A percentile compares a stretch with the other conserved stretches of the same genome.
phyloP scores from a whole-genome alignment of 768 basidiomycete species.

The Guyanaporus albipodus region DNA sequence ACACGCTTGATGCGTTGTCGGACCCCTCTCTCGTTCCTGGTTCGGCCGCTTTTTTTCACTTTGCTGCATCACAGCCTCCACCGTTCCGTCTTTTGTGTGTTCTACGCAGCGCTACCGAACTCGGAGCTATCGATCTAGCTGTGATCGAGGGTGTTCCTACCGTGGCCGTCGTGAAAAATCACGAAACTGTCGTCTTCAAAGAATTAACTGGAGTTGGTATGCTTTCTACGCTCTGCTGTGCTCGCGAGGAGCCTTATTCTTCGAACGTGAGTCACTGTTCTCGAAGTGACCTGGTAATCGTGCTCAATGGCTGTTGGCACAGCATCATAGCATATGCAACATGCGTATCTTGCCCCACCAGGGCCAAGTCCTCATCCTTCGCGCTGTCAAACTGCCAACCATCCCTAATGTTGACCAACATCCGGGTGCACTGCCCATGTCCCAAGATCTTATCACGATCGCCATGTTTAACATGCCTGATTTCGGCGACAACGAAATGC shows the following conservation, averaged over 20 bases:
- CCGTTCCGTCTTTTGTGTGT: conserved; percentile 41
- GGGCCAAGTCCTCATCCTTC: conserved; percentile 48
- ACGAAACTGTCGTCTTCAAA: conserved; percentile 41
- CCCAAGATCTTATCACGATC: conserved; percentile 29
- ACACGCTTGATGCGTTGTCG: conserved; percentile 40
- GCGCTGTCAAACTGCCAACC: conserved; percentile 32
- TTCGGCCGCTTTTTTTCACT: conserved; percentile 35
- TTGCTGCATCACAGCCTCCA: conserved; percentile 32
- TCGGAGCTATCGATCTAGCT: conserved; percentile 40
- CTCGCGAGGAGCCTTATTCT: conserved; percentile 29
- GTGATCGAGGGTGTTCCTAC: conserved; percentile 41
- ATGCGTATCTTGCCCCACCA: conserved; percentile 51
- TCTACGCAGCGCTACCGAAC: conserved; percentile 35
- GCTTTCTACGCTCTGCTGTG: conserved; percentile 39
- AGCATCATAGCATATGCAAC: conserved; percentile 50
- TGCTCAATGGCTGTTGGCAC: conserved; percentile 7
- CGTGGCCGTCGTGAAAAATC: conserved; percentile 40
- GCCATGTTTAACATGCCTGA: conserved; percentile 31
- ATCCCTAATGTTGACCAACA: background rate
- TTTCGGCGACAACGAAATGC: conserved; percentile 28
- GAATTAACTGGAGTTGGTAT: conserved; percentile 35
- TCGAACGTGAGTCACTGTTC: conserved; percentile 18
- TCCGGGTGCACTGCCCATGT: conserved; percentile 13
- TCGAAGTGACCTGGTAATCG: no score
- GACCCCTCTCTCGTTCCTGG: conserved; percentile 39